These are phyloP conservation scores for Pneumocystis sp. DNA, from an alignment of 1,139 yeast species.

Conservation along the genomic window DNA sequence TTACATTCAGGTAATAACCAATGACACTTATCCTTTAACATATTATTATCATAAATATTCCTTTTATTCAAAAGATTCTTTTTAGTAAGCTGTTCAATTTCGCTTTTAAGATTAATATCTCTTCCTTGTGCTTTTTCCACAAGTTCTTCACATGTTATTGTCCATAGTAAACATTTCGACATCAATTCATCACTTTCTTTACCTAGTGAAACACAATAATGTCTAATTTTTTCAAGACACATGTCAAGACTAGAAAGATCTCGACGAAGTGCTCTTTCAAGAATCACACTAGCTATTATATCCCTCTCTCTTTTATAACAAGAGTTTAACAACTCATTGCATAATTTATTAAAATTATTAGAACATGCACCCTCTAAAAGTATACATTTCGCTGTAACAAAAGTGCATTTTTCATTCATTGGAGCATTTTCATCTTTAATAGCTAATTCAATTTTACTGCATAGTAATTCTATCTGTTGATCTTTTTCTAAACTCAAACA, in stretches of 20 bases:
- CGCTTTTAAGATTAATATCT: background rate
- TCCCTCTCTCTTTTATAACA: background rate
- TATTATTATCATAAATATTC: background rate
- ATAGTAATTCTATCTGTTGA: background rate
- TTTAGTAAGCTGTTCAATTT: background rate
- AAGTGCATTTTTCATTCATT: background rate
- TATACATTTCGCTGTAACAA: background rate
- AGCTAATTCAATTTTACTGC: background rate
- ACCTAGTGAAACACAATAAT: background rate
- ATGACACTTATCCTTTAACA: background rate
- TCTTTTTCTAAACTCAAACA: background rate
- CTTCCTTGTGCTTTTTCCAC: background rate
- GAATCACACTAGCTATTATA: background rate
- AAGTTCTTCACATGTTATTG: background rate
- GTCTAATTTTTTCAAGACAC: background rate
- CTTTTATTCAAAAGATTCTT: background rate
- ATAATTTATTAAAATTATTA: background rate
- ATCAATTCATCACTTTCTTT: background rate
- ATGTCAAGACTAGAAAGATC: background rate
- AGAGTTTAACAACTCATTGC: background rate
- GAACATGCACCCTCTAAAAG: background rate
- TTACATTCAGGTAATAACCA: background rate
- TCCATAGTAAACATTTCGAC: background rate
- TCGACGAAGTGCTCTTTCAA: background rate
- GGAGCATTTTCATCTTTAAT: background rate